Evolutionary conservation across 2,329 filamentous ascomycete genomes (phyloP).

Genomic region (Pseudogymnoascus sp.): DNA sequence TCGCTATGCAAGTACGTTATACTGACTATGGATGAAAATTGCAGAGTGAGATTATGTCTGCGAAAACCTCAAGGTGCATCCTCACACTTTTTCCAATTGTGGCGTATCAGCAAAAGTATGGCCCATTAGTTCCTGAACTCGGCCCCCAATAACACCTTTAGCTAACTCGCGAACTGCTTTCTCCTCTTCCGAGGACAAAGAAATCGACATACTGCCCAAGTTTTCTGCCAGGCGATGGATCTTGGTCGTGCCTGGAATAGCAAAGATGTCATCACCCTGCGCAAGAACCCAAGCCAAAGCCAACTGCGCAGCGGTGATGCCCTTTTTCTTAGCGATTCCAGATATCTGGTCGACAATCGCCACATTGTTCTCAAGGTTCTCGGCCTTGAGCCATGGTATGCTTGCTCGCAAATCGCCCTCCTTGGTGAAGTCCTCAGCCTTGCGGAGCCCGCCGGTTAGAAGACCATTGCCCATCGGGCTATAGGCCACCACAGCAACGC

Average conservation of each 20-base stretch:
- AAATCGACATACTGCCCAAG: neutral
- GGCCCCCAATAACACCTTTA: no score
- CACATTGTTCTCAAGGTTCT: slow-evolving; percentile 44
- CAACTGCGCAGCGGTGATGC: slow-evolving; percentile 42
- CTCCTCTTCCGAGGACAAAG: neutral
- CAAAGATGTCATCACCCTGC: neutral
- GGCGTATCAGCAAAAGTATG: no score
- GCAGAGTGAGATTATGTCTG: no score
- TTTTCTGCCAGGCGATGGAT: neutral
- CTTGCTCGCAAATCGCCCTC: slow-evolving; percentile 26
- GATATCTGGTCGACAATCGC: slow-evolving; percentile 36
- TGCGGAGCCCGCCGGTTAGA: slow-evolving; percentile 31
- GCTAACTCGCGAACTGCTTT: no score
- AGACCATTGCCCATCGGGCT: slow-evolving; percentile 39
- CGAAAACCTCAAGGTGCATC: no score
- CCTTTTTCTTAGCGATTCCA: slow-evolving; percentile 35
- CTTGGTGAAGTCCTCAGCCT: slow-evolving; percentile 5
- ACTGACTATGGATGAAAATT: no score
- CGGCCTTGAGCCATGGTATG: slow-evolving; percentile 34
- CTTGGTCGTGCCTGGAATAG: neutral
- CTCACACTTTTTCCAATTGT: no score
- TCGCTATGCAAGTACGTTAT: no score
- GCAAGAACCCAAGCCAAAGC: slow-evolving; percentile 41
- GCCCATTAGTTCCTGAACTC: no score
- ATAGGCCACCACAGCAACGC: slow-evolving; percentile 36